phyloP scores from a whole-genome alignment of 371 early-diverging fungal species.

The Apophysomyces trapeziformis region DNA sequence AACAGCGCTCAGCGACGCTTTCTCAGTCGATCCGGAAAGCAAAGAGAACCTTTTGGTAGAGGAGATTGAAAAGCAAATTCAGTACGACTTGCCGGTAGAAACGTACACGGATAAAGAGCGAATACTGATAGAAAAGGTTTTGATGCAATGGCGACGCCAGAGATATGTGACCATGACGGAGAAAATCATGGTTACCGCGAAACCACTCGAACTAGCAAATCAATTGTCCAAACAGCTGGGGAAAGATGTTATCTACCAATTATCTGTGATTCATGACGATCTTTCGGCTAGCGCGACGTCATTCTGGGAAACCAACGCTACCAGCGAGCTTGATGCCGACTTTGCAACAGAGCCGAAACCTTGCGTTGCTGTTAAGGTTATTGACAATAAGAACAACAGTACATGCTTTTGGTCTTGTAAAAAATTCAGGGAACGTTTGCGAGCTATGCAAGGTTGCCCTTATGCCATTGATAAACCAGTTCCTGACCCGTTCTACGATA shows the following conservation, averaged over 20 bases:
- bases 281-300: constrained; percentile 52
- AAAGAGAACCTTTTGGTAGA: constrained; percentile 38
- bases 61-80: constrained; percentile 34
- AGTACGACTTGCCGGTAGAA: constrained; percentile 17
- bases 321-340: constrained; percentile 40
- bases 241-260: constrained; percentile 78
- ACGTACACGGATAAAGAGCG: constrained; percentile 22
- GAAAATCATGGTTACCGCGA: constrained; percentile 63
- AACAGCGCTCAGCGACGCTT: constrained; percentile 12
- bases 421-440: constrained; percentile 63
- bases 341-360: constrained; percentile 43
- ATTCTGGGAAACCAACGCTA: constrained; percentile 59
- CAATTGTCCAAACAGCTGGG: constrained; percentile 78
- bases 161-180: constrained; percentile 72
- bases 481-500: constrained; percentile 75
- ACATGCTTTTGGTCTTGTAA: constrained; percentile 75
- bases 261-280: constrained; percentile 66
- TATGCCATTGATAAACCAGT: constrained; percentile 68
- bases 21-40: constrained; percentile 29
- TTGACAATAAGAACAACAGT: constrained; percentile 68
- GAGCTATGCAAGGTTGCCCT: constrained; percentile 75
- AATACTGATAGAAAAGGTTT: constrained; percentile 33
- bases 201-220: constrained; percentile 82
- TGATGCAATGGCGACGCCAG: constrained; percentile 61
- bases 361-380: constrained; percentile 66